These are phyloP conservation scores for Fusarium sp. DNA, from an alignment of 2,329 filamentous ascomycete species.

Conservation along the genomic window DNA sequence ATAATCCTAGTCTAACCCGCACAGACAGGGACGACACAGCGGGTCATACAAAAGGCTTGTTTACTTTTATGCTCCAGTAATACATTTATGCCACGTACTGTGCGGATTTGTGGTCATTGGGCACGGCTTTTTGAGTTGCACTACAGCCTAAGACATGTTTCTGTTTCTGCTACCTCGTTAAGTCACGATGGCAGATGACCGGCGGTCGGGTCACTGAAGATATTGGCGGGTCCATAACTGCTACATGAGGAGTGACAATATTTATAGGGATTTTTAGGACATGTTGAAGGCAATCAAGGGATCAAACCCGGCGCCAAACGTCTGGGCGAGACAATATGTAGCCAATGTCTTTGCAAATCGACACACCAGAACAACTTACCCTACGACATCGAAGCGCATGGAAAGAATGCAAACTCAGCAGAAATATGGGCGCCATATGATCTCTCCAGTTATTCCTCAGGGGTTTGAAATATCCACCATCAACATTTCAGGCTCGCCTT, in stretches of 20 bases:
- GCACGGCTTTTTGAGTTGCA: constrained; percentile 1
- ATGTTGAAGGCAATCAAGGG: constrained; percentile 17
- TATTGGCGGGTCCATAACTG: constrained; percentile 6
- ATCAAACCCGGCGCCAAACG: constrained; percentile 22
- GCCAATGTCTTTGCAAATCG: neutral
- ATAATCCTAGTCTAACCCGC: constrained; percentile 28
- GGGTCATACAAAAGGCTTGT: constrained; percentile 48
- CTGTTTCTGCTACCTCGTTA: constrained; percentile 4
- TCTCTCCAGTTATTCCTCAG: constrained; percentile 28
- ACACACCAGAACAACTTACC: constrained; percentile 5
- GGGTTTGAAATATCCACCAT: constrained; percentile 27
- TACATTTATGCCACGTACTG: constrained; percentile 15
- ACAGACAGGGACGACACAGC: constrained; percentile 35
- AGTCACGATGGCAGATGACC: constrained; percentile 6
- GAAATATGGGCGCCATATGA: constrained; percentile 19
- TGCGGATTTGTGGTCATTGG: constrained; percentile 4
- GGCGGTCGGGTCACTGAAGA: constrained; percentile 5
- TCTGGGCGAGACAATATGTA: constrained; percentile 29
- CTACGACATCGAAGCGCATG: constrained; percentile 3
- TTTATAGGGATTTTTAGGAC: constrained; percentile 11
- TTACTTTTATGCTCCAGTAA: constrained; percentile 31
- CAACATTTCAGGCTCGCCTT: constrained; percentile 19
- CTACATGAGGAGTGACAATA: constrained; percentile 4
- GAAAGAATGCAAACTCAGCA: constrained; percentile 17
- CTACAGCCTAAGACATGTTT: constrained; percentile 37